phyloP scores from a whole-genome alignment of 2,329 filamentous ascomycete species.

The Monosporascus sp. region DNA sequence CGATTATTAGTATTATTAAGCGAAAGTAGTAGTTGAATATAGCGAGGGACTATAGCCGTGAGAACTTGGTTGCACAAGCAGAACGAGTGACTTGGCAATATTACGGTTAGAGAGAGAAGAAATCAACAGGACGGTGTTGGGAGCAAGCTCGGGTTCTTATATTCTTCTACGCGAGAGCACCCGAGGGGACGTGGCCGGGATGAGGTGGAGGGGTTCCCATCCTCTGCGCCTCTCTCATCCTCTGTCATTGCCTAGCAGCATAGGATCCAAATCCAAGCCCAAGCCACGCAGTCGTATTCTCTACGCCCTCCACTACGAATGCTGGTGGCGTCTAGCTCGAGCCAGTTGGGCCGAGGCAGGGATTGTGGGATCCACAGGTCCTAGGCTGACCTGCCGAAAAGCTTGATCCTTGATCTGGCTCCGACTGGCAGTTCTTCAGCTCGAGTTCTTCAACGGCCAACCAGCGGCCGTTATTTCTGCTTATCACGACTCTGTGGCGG shows the following conservation, averaged over 20 bases:
- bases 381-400: neutral
- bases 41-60: slow-evolving; percentile 9
- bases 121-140: neutral
- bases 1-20: slow-evolving; percentile 9
- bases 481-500: neutral
- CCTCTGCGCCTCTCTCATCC: neutral
- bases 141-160: neutral
- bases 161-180: neutral
- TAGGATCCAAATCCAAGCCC: neutral
- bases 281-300: neutral
- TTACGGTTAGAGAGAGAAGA: neutral
- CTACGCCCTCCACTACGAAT: neutral
- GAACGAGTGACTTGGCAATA: slow-evolving; percentile 15
- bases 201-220: neutral
- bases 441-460: neutral
- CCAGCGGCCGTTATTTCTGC: neutral
- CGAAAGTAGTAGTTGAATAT: slow-evolving; percentile 6
- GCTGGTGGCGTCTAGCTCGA: neutral
- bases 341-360: neutral
- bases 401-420: neutral
- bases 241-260: neutral
- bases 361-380: neutral
- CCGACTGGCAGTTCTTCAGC: neutral
- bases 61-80: slow-evolving; percentile 8
- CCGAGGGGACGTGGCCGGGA: neutral